Evolutionary conservation across 345 rosid genomes (phyloP), one percentile per base, ranked within the genome.

Genomic region (Bretschneidera sinensis): DNA sequence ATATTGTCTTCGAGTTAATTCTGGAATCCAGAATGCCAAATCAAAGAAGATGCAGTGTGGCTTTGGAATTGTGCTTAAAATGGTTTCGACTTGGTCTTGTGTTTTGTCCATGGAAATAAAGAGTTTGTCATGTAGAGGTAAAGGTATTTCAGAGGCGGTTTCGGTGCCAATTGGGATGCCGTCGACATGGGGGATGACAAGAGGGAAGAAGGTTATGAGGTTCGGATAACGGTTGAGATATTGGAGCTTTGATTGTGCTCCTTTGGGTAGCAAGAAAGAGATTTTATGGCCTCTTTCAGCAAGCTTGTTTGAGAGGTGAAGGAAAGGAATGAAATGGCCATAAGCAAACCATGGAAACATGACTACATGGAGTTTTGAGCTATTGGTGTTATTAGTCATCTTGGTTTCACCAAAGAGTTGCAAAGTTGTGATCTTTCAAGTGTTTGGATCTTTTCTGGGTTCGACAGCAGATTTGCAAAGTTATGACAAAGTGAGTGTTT

Each of bases 261-360:
- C 79, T 31, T 61, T 63, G 53, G 88, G 83, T 2, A 81, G 51
- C 66, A 84, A 68, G 73, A 81, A 71, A 17, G 86, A 71, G 21
- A 75, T 55, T 16, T 50, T 76, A 18, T 71, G 82, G 45, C 91
- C 88, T 35, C 62, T 78, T 55, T 75, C 71, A 4, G 85, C 88
- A 21, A 87, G 68, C 50, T 70, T 73, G 69, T 82, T 87, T 13
- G 91, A 65, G 52, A 87, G 81, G 62, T 80, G 86, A 23, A 84
- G 67, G 62, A 50, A 87, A 0, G 91, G 91, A 10, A 80, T 80
- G 67, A 87, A 71, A 55, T 82, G 90, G 20, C 95, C 90, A 48
- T 65, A 53, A 17, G 89, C 88, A 21, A 86, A 71, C 84, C 82
- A 84, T 0, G 88, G 94, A 52, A 84, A 73, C 89, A 82, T 82